These are phyloP conservation scores for Trichophyton simii DNA, from an alignment of 2,329 filamentous ascomycete species.

Conservation along the genomic window DNA sequence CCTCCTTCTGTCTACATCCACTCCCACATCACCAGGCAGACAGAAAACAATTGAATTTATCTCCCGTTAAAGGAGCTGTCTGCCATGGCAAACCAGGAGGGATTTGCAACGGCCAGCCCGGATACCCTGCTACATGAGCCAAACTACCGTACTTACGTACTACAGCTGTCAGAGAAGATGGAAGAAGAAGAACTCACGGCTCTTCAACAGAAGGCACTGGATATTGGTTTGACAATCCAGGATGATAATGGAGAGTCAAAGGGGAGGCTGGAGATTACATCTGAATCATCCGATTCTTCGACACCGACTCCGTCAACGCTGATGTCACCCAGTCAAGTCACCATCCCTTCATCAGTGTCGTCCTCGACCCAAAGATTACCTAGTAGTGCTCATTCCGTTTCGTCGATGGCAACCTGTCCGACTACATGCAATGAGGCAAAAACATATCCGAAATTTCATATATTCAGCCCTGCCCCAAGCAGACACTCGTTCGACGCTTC, in stretches of 20 bases:
- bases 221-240: background rate
- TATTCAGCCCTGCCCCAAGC: constrained; percentile 9
- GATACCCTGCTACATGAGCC: background rate
- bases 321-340: constrained; percentile 20
- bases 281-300: background rate
- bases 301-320: constrained; percentile 4
- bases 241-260: background rate
- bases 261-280: background rate
- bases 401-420: constrained; percentile 29
- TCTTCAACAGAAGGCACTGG: background rate
- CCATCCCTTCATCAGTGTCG: constrained; percentile 23
- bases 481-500: constrained; percentile 19
- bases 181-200: background rate
- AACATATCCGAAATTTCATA: constrained; percentile 14
- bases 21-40: too few species aligned
- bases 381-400: constrained; percentile 28
- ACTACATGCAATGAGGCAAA: constrained; percentile 29
- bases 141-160: background rate
- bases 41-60: background rate
- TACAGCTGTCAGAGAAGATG: background rate
- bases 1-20: background rate
- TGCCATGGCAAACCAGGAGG: background rate
- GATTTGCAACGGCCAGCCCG: background rate
- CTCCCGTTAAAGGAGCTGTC: background rate
- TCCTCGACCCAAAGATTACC: constrained; percentile 18